These are phyloP conservation scores for Steccherinum ochraceum DNA, from an alignment of 768 basidiomycete species.

Conservation along the genomic window DNA sequence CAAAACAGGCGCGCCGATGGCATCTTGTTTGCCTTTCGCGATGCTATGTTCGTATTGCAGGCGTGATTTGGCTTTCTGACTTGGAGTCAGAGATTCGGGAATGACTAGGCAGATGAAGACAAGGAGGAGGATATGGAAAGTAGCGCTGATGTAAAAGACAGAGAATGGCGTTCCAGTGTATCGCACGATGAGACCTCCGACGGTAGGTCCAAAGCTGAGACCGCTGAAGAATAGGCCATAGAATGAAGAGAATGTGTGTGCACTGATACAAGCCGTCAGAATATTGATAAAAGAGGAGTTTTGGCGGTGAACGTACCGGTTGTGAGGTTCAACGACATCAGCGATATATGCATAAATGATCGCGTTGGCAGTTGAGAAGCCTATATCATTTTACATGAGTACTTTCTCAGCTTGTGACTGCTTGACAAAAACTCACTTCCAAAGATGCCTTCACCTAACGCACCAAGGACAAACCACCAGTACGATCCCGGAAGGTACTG, in stretches of 20 bases:
- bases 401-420: too few species aligned
- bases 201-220: slow-evolving; percentile 69
- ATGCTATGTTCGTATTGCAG: slow-evolving; percentile 12
- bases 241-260: slow-evolving; percentile 56
- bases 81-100: slow-evolving; percentile 69
- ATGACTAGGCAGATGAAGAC: slow-evolving; percentile 50
- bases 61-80: slow-evolving; percentile 23
- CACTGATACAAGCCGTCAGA: slow-evolving; percentile 41
- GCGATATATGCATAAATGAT: slow-evolving; percentile 61
- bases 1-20: slow-evolving; percentile 16
- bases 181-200: slow-evolving; percentile 62
- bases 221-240: slow-evolving; percentile 68
- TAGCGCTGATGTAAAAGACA: slow-evolving; percentile 64
- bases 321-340: slow-evolving; percentile 52
- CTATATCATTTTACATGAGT: too few species aligned
- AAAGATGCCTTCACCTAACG: slow-evolving; percentile 58
- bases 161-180: slow-evolving; percentile 47
- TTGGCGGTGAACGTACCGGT: slow-evolving; percentile 53
- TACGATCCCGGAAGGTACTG: slow-evolving; percentile 71
- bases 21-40: slow-evolving; percentile 13
- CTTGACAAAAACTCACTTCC: slow-evolving; percentile 71
- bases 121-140: slow-evolving; percentile 43
- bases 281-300: too few species aligned
- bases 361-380: slow-evolving; percentile 43
- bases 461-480: slow-evolving; percentile 66